phyloP scores from a whole-genome alignment of 1,284 basidiomycete genomes.

The Ustilago lituana region DNA sequence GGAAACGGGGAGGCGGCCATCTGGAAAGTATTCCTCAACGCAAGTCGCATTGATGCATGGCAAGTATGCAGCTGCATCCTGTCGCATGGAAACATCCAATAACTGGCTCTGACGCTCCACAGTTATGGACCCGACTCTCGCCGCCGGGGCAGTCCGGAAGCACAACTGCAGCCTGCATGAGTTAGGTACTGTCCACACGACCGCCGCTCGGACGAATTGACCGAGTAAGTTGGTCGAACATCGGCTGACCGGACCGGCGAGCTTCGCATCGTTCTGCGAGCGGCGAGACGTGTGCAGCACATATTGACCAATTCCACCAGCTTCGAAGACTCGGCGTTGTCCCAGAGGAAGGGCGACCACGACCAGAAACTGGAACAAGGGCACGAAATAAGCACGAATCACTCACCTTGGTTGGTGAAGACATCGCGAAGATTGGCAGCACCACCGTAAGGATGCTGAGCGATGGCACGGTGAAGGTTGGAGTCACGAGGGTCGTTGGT shows the following conservation, averaged over 20 bases:
- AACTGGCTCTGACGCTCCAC: conserved; percentile 8
- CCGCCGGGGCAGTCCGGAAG: conserved; percentile 28
- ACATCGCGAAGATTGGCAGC: conserved; percentile 58
- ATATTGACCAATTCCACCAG: no score
- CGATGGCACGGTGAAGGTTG: conserved; percentile 50
- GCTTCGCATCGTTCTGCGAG: no score
- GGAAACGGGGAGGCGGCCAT: background rate
- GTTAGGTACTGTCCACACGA: background rate
- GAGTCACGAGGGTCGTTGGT: conserved; percentile 48
- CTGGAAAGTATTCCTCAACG: background rate
- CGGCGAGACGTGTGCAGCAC: no score
- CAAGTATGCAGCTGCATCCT: conserved; percentile 4
- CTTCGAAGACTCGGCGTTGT: no score
- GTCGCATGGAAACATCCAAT: conserved; percentile 12
- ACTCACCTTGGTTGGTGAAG: conserved; percentile 64
- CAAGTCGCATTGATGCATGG: background rate
- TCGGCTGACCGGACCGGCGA: conserved; percentile 20
- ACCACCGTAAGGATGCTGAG: conserved; percentile 52
- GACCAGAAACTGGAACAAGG: background rate
- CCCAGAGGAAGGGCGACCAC: no score
- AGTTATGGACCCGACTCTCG: conserved; percentile 5
- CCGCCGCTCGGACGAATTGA: conserved; percentile 11
- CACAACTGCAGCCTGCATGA: background rate
- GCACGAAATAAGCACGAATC: background rate
- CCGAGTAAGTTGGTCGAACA: background rate